Evolutionary conservation across 257 asterid genomes (phyloP).

Genomic region (Plectranthus barbatus): DNA sequence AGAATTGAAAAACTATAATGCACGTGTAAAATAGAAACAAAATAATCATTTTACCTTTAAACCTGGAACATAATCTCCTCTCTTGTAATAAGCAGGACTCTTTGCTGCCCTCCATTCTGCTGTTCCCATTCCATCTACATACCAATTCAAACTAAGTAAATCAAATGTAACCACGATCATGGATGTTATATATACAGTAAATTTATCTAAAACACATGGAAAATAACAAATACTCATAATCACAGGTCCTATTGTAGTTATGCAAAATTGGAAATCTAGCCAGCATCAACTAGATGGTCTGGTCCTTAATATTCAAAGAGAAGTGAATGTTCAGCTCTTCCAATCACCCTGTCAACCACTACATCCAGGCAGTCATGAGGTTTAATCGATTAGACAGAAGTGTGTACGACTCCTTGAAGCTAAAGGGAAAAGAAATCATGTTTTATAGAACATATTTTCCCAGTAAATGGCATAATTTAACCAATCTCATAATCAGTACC

Average conservation of each 20-base stretch:
- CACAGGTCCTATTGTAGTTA: background rate
- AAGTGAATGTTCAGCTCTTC: background rate
- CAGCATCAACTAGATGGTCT: background rate
- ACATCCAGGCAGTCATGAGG: background rate
- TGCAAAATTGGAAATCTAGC: background rate
- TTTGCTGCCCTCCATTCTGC: conserved; percentile 99
- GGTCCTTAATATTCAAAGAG: background rate
- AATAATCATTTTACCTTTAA: conserved; percentile 58
- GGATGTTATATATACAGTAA: background rate
- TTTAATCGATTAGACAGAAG: background rate
- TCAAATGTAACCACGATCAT: background rate
- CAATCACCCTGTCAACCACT: background rate
- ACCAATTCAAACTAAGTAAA: conserved; percentile 10
- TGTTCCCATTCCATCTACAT: conserved; percentile 96
- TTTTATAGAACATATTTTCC: background rate
- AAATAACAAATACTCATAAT: background rate
- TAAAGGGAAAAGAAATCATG: background rate
- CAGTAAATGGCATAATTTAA: background rate
- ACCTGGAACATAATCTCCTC: conserved; percentile 99
- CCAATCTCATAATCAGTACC: conserved; percentile 3
- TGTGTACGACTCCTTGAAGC: background rate
- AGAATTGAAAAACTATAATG: background rate
- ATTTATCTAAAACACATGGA: background rate
- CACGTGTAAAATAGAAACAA: background rate
- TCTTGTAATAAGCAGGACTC: conserved; percentile 91